Conservation (phyloP, 1,139 yeast genomes). For the Yamadazyma buinensis region DNA sequence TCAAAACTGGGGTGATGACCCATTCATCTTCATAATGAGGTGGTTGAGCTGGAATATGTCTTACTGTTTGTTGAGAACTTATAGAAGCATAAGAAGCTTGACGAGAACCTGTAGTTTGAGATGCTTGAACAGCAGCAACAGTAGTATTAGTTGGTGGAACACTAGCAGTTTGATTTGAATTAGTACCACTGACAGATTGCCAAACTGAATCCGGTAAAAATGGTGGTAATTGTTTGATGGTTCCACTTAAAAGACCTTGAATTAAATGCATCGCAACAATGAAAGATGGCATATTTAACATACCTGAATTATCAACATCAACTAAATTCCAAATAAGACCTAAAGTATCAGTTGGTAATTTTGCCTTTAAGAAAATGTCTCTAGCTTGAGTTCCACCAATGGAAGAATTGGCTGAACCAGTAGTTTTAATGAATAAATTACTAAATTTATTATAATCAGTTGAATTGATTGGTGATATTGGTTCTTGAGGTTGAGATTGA, state of each 20-base stretch:
- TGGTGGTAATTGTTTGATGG: constrained; percentile 64
- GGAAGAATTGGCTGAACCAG: constrained; percentile 45
- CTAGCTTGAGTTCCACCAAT: constrained; percentile 77
- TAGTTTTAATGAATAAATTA: constrained; percentile 70
- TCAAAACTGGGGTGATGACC: constrained; percentile 66
- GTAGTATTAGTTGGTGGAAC: background rate
- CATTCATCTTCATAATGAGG: constrained; percentile 42
- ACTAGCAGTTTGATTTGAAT: constrained; percentile 1
- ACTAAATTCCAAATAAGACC: constrained; percentile 90
- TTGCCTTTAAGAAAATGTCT: constrained; percentile 83
- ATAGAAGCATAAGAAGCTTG: constrained; percentile 44
- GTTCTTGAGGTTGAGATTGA: constrained; percentile 30
- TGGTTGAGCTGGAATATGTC: constrained; percentile 19
- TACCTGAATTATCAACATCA: constrained; percentile 72
- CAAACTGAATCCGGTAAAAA: constrained; percentile 65
- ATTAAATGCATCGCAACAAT: constrained; percentile 94
- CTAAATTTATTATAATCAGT: constrained; percentile 69
- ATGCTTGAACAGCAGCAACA: constrained; percentile 1
- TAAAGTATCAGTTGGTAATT: constrained; percentile 66
- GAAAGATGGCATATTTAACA: constrained; percentile 68
- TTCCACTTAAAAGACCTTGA: constrained; percentile 72
- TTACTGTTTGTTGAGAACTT: constrained; percentile 48
- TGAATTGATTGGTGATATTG: constrained; percentile 59
- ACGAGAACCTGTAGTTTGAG: too few relatives aligned
- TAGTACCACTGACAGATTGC: constrained; percentile 35